phyloP scores from a whole-genome alignment of 805 yeast species.

The Kuraishia ogatae region DNA sequence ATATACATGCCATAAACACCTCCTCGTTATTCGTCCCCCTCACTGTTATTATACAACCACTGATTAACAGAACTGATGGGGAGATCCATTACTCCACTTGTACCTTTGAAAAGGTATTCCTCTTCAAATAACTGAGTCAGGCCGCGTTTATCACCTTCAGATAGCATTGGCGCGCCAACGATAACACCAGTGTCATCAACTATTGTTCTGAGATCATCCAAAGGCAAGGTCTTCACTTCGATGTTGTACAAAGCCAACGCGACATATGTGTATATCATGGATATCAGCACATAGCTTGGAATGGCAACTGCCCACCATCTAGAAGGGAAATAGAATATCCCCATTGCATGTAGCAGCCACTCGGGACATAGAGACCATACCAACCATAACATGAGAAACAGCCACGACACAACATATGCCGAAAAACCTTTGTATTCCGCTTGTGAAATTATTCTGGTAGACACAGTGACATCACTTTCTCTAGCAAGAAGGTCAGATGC shows the following conservation, averaged over 20 bases:
- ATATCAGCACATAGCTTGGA: conserved; percentile 63
- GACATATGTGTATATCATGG: conserved; percentile 65
- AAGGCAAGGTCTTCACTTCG: conserved; percentile 58
- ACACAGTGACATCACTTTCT: conserved; percentile 57
- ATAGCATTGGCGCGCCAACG: conserved; percentile 11
- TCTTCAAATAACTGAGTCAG: conserved; percentile 11
- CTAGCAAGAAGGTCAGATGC: conserved; percentile 50
- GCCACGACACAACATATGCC: conserved; percentile 57
- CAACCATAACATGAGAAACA: conserved; percentile 46
- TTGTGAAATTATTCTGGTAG: conserved; percentile 39
- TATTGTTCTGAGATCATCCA: conserved; percentile 54
- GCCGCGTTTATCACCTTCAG: conserved; percentile 1
- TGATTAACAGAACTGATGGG: conserved; percentile 65
- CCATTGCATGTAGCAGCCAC: conserved; percentile 36
- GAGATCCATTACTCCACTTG: conserved; percentile 84
- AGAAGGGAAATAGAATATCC: conserved; percentile 72
- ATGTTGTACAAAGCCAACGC: conserved; percentile 65
- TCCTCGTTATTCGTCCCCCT: background rate
- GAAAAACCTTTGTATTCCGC: conserved; percentile 89
- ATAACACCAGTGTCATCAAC: conserved; percentile 52
- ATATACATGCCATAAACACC: background rate
- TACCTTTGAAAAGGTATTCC: conserved; percentile 43
- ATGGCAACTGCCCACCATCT: conserved; percentile 85
- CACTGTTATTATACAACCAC: conserved; percentile 37
- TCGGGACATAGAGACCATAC: conserved; percentile 75